Base-by-base conservation (phyloP, 2,329 filamentous ascomycete species). In the Phaeosphaeriaceae sp. region DNA sequence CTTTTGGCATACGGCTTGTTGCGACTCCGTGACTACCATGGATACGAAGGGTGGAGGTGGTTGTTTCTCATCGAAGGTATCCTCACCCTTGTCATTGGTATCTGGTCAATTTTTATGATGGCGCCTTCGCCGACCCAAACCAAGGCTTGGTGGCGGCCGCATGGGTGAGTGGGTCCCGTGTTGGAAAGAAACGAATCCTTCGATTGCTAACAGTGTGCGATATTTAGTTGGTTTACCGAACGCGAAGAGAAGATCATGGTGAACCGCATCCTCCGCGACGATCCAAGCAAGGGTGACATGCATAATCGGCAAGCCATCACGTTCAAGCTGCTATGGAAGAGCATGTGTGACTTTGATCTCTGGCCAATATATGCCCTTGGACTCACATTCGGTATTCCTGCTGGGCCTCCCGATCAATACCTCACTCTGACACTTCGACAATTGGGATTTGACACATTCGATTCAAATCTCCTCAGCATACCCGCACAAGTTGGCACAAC, bases 181-280 rank as follows among this genome's bases (percentile, higher is more conserved):
- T n/a, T n/a, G n/a, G n/a, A n/a, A n/a, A n/a, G n/a, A n/a, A n/a
- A n/a, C n/a, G n/a, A n/a, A n/a, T n/a, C n/a, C n/a, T n/a, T 31
- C 25, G 10, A 13, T 13, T 36, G 31, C 31, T 36, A 36, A 36
- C 11, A 13, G 31, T 36, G 25, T 11, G 25, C 11, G 25, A 31
- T 6, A 31, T 31, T 11, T 10, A 87, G 88, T 7, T 89, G 88
- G 88, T 89, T 88, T 71, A 85, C 78, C 0, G 86, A 89, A 66
- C 81, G 81, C 2, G 86, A 91, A 66, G 88, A 90, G 65, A 82
- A 85, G 52, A 89, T 90, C 69, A 86, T 90, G 82, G 82, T 88
- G 25, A 88, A 88, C 61, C 78, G 86, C 0, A 78, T 85, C n/a
- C 75, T 87, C 1, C 82, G 87, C 0, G 87, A 89, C 44, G 87